A percentile compares a stretch with the other conserved stretches of the same genome.
These are phyloP conservation scores for Termitomyces sp. DNA, from an alignment of 768 basidiomycete genomes.

Conservation along the genomic window DNA sequence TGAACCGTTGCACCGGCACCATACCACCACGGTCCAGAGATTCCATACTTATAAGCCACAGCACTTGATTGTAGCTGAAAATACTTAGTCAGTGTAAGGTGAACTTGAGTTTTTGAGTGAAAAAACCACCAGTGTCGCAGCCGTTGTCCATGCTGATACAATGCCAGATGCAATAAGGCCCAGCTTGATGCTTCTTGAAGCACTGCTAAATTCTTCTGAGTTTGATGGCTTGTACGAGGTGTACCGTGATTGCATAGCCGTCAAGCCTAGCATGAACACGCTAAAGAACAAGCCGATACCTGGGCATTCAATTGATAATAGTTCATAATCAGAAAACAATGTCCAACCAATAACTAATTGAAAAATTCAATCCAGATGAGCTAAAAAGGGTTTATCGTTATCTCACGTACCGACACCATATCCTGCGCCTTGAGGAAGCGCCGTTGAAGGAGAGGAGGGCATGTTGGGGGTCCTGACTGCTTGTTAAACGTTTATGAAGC, in stretches of 20 bases:
- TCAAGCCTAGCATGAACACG: constrained; percentile 74
- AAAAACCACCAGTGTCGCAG: constrained; percentile 61
- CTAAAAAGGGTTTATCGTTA: neutral
- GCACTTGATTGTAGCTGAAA: constrained; percentile 72
- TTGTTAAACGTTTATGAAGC: too few species aligned
- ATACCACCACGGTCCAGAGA: constrained; percentile 90
- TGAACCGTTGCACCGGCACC: constrained; percentile 88
- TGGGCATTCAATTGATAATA: constrained; percentile 19
- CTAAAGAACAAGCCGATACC: constrained; percentile 91
- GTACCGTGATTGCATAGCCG: constrained; percentile 80
- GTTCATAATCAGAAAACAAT: neutral
- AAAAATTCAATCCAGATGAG: neutral
- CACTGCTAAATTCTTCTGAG: constrained; percentile 83
- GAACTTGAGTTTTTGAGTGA: neutral
- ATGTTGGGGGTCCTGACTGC: too few species aligned
- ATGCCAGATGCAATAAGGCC: constrained; percentile 92
- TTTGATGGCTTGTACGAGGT: constrained; percentile 76
- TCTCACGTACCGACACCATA: constrained; percentile 24
- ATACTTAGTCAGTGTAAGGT: neutral
- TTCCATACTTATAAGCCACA: constrained; percentile 81
- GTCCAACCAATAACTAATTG: constrained; percentile 45
- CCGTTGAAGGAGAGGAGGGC: neutral
- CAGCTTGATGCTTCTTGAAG: constrained; percentile 82
- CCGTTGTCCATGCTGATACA: constrained; percentile 93
- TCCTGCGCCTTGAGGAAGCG: constrained; percentile 19